Conservation (phyloP, 352 stramenopile species). For the Globisporangium perplexum region DNA sequence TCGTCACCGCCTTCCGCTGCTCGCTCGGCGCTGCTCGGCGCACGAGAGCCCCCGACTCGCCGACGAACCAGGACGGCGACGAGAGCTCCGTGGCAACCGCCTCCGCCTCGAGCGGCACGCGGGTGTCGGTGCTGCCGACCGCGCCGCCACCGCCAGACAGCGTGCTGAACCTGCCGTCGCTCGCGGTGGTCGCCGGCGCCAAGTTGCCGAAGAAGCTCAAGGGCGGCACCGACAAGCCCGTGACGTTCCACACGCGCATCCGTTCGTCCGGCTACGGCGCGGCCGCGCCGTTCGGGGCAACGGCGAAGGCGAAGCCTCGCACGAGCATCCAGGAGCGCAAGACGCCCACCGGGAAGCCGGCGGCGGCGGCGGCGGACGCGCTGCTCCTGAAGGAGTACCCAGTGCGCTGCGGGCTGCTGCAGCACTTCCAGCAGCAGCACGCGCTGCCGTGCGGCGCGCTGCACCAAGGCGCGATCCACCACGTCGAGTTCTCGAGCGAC, state of each 20-base stretch:
- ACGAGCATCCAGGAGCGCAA: conserved; percentile 22
- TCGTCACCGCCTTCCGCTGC: conserved; percentile 33
- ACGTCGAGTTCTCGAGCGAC: conserved; percentile 73
- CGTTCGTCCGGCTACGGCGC: conserved; percentile 79
- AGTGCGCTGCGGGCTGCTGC: conserved; percentile 42
- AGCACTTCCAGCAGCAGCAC: conserved; percentile 54
- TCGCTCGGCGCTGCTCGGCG: not conserved
- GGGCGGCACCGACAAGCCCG: conserved; percentile 45
- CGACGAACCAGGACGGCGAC: not conserved
- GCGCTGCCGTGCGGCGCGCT: conserved; percentile 41
- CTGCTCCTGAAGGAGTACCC: conserved; percentile 73
- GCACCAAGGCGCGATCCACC: conserved; percentile 64
- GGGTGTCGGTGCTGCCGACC: conserved; percentile 46
- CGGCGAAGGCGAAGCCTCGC: conserved; percentile 13
- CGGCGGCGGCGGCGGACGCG: conserved; percentile 16
- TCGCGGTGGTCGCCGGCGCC: conserved; percentile 18
- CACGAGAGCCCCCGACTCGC: not conserved
- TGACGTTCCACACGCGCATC: conserved; percentile 78
- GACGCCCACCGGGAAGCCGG: conserved; percentile 3
- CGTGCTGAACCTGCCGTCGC: conserved; percentile 45
- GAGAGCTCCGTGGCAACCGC: not conserved
- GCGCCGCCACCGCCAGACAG: conserved; percentile 38
- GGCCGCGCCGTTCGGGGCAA: conserved; percentile 18
- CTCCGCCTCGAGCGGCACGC: not conserved
- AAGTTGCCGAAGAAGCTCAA: conserved; percentile 18